Evolutionary conservation across 768 basidiomycete species (phyloP).

Genomic region (Galerina marginata): DNA sequence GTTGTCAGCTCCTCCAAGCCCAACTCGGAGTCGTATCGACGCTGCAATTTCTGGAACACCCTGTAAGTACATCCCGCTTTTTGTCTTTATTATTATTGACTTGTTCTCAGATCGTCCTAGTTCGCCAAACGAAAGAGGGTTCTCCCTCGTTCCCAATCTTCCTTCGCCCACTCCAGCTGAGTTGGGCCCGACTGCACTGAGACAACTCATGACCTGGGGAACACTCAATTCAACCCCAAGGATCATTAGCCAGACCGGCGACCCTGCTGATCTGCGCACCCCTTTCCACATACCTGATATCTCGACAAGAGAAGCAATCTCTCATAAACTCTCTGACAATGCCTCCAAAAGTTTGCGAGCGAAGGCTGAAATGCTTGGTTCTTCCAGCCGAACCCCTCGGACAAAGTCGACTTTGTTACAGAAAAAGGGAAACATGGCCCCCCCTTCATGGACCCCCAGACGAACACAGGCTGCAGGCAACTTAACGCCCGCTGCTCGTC

Average conservation of each 20-base stretch:
- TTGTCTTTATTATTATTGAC: conserved; percentile 10
- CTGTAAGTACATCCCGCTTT: conserved; percentile 56
- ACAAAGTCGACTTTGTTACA: conserved; percentile 31
- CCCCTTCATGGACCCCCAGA: conserved; percentile 81
- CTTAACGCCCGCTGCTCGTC: conserved; percentile 85
- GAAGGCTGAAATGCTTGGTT: conserved; percentile 69
- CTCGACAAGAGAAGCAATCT: conserved; percentile 80
- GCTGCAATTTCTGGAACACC: conserved; percentile 94
- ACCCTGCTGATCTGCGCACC: conserved; percentile 57
- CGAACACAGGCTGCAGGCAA: conserved; percentile 73
- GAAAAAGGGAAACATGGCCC: conserved; percentile 70
- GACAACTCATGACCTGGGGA: conserved; percentile 98
- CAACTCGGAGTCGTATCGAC: conserved; percentile 86
- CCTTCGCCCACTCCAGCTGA: conserved; percentile 88
- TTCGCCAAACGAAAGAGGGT: conserved; percentile 59
- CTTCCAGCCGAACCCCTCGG: conserved; percentile 42
- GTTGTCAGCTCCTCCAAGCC: conserved; percentile 77
- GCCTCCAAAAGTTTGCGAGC: conserved; percentile 83
- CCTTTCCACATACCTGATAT: conserved; percentile 83
- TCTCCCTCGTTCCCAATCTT: conserved; percentile 81
- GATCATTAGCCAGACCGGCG: conserved; percentile 52
- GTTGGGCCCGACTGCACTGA: conserved; percentile 81
- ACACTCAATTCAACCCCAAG: conserved; percentile 92
- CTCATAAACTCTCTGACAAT: conserved; percentile 78
- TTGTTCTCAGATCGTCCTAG: conserved; percentile 60